Evolutionary conservation across 495 filamentous ascomycete genomes (phyloP).

Genomic region (Glonium stellatum): DNA sequence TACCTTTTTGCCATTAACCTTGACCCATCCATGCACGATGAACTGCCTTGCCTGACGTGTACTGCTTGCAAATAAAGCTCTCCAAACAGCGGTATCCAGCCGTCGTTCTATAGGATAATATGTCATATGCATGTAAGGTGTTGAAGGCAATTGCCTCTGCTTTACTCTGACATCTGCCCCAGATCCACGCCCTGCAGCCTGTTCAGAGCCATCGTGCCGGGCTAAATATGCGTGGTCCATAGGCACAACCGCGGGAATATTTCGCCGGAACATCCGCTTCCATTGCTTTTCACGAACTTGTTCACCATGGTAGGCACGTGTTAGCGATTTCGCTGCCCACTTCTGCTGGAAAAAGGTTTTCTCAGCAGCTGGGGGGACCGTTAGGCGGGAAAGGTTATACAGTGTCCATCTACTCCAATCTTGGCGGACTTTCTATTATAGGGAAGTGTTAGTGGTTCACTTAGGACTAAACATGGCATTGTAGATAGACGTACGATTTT

Average conservation of each 20-base stretch:
- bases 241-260: slow-evolving; percentile 69
- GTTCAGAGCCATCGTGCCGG: slow-evolving; percentile 65
- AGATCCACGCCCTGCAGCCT: slow-evolving; percentile 73
- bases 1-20: slow-evolving; percentile 94
- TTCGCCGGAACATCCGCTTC: slow-evolving; percentile 81
- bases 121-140: slow-evolving; percentile 86
- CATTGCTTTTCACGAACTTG: slow-evolving; percentile 84
- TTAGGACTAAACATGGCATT: not conserved
- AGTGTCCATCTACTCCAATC: slow-evolving; percentile 98
- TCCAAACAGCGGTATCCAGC: slow-evolving; percentile 84
- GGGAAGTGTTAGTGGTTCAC: slow-evolving; percentile 20
- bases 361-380: slow-evolving; percentile 24
- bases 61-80: slow-evolving; percentile 89
- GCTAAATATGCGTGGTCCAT: slow-evolving; percentile 78
- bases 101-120: slow-evolving; percentile 86
- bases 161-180: slow-evolving; percentile 41
- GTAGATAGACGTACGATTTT: slow-evolving; percentile 44
- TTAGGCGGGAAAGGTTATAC: slow-evolving; percentile 66
- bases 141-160: slow-evolving; percentile 35
- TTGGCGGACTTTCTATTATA: slow-evolving; percentile 75
- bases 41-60: slow-evolving; percentile 92
- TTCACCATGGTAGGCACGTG: slow-evolving; percentile 89
- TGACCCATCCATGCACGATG: slow-evolving; percentile 84
- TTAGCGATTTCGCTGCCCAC: slow-evolving; percentile 77
- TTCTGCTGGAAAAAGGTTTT: slow-evolving; percentile 95